These are phyloP conservation scores for Poa pratensis DNA, from an alignment of 176 grass and related monocot genomes.

Conservation along the genomic window DNA sequence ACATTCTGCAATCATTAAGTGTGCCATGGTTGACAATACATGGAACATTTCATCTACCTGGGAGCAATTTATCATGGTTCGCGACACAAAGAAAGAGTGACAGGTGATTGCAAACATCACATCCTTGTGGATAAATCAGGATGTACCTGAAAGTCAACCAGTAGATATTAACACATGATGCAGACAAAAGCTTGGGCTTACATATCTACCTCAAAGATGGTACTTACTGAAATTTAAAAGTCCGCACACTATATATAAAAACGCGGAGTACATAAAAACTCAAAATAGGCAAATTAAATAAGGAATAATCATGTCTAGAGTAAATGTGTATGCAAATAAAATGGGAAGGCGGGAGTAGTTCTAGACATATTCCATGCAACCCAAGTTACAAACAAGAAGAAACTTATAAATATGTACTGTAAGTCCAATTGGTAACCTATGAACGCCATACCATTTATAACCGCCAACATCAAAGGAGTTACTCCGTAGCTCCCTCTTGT, in stretches of 20 bases:
- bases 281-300: background rate
- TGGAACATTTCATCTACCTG: constrained; percentile 59
- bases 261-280: background rate
- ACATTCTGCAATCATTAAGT: constrained; percentile 18
- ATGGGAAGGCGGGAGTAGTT: background rate
- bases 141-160: constrained; percentile 84
- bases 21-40: constrained; percentile 30
- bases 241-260: constrained; percentile 8
- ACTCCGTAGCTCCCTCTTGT: constrained; percentile 90
- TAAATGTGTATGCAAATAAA: background rate
- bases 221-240: background rate
- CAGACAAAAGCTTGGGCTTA: constrained; percentile 4
- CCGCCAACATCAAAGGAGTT: constrained; percentile 97
- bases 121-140: constrained; percentile 98
- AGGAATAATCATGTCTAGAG: background rate
- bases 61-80: constrained; percentile 94
- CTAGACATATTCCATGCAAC: background rate
- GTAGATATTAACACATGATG: constrained; percentile 35
- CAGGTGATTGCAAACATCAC: constrained; percentile 95
- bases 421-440: constrained; percentile 1
- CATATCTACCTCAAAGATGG: background rate
- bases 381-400: constrained; percentile 29
- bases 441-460: constrained; percentile 81
- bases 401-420: constrained; percentile 1
- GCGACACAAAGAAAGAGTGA: constrained; percentile 99